Conservation (phyloP, 371 early-diverging fungal species). For the Nematocida major region DNA sequence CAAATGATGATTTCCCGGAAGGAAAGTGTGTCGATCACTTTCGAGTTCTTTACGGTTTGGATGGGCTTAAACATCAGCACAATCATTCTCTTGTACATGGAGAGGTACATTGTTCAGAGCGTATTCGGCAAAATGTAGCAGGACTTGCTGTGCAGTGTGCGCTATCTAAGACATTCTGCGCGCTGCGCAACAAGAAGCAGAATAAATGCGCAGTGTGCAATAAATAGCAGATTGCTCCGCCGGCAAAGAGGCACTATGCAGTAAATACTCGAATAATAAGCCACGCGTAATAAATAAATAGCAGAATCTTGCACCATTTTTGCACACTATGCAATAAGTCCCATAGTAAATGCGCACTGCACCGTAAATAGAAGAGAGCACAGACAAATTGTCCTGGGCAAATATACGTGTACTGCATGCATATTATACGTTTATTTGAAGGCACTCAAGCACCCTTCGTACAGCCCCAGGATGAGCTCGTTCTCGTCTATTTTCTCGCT, state of each 20-base stretch:
- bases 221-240: too few species aligned
- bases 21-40: neutral
- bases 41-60: constrained; percentile 44
- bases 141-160: neutral
- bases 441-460: constrained; percentile 29
- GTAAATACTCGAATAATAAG: too few species aligned
- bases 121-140: neutral
- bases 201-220: too few species aligned
- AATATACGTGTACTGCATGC: neutral
- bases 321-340: neutral
- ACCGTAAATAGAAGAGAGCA: neutral
- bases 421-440: neutral
- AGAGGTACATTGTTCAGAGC: neutral
- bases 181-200: too few species aligned
- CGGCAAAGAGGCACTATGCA: too few species aligned
- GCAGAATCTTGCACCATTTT: too few species aligned
- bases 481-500: constrained; percentile 19
- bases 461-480: constrained; percentile 29
- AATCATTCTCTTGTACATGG: constrained; percentile 9
- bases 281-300: too few species aligned
- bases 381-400: neutral
- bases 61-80: constrained; percentile 16
- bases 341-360: neutral
- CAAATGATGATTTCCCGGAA: constrained; percentile 23
- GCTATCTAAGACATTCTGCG: neutral